Evolutionary conservation across 805 yeast species (phyloP), one percentile per base, ranked within the genome.

Genomic region (Yamadazyma scolyti): DNA sequence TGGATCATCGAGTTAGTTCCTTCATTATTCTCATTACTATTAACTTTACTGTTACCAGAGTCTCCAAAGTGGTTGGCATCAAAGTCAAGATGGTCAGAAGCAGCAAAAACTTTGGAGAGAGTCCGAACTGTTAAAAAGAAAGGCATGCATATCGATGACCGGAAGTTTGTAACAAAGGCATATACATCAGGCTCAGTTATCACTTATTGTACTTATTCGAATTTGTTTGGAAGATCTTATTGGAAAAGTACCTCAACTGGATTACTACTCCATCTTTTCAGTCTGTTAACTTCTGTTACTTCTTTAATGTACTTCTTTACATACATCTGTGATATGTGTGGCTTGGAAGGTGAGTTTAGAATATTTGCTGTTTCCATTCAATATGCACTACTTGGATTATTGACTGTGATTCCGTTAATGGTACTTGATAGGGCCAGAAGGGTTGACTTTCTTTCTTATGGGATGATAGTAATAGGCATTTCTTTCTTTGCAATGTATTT

Each of bases 311-410:
- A 61, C 43, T 70, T 69, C 32, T 55, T 70, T 31, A 56, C 58
- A 1, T 65, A 56, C 41, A 56, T 74, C 9, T 73, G 78, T 49
- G 70, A 63, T 19, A 61, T 65, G 57, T 56, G 73, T 41, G 77
- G 75, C 0, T 35, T 72, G 20, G 44, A 52, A 8, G 68, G 62
- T 0, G 48, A 58, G 3, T 30, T 38, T 4, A 60, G 56, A 33
- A 35, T 57, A 5, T 27, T 55, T 3, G 43, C 65, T 3, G 65
- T 67, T 1, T 58, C 70, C 0, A 41, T 61, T 16, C 58, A 47
- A 27, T 67, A 70, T 31, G 50, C 64, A 4, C 37, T 72, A 9
- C 56, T 65, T 33, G 61, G 61, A 0, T 6, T 61, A 0, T 65
- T 73, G 43, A 61, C 74, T 0, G 30, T 65, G 4, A 35, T 73